Conservation (phyloP, 2,329 filamentous ascomycete genomes). For the Fusarium tanahbumbuense region DNA sequence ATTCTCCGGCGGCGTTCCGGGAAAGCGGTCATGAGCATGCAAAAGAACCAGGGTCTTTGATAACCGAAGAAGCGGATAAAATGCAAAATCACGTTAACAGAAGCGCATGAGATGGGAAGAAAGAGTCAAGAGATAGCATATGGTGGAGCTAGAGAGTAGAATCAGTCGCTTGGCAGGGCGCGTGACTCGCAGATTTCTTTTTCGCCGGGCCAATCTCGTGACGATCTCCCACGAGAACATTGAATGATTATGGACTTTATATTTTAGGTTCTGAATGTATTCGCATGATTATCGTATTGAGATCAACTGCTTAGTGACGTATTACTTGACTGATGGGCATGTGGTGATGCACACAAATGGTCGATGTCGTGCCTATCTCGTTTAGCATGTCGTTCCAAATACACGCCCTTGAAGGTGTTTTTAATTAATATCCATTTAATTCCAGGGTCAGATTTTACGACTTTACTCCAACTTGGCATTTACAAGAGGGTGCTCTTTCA, state of each 20-base stretch:
- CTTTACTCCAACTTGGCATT: not conserved
- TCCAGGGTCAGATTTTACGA: not conserved
- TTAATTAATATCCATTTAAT: not conserved
- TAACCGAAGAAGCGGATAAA: slow-evolving; percentile 22
- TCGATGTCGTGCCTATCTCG: not conserved
- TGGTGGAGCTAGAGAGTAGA: slow-evolving; percentile 19
- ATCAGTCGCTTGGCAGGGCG: slow-evolving; percentile 3
- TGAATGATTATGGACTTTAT: not conserved
- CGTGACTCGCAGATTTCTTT: slow-evolving; percentile 26
- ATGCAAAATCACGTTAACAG: slow-evolving; percentile 22
- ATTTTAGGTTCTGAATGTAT: not conserved
- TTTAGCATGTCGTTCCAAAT: not conserved
- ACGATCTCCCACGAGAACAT: slow-evolving; percentile 17
- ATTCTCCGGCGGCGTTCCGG: slow-evolving; percentile 25
- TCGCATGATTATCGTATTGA: not conserved
- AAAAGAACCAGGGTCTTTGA: slow-evolving; percentile 5
- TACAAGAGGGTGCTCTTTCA: not conserved
- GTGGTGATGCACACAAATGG: not conserved
- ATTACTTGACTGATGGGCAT: not conserved
- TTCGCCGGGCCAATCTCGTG: slow-evolving; percentile 19
- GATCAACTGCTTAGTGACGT: not conserved
- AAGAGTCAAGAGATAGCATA: slow-evolving; percentile 1
- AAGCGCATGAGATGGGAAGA: slow-evolving; percentile 16
- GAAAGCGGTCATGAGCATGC: slow-evolving; percentile 11
- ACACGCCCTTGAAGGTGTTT: not conserved